Evolutionary conservation across 352 stramenopile species (phyloP).

Genomic region (Proteromonas lacertae): DNA sequence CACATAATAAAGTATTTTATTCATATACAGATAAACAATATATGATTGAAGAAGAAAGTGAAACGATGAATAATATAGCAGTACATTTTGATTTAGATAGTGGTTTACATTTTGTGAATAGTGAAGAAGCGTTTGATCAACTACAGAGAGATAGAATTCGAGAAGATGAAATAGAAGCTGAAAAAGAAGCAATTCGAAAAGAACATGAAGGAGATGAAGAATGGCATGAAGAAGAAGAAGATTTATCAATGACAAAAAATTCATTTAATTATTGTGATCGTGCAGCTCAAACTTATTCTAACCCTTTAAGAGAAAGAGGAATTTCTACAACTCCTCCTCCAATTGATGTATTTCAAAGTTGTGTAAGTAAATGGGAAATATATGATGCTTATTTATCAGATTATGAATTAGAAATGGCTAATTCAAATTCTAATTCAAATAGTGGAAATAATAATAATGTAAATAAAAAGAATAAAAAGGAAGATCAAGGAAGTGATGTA

Average conservation of each 20-base stretch:
- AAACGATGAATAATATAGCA: constrained; percentile 49
- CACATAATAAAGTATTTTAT: constrained; percentile 20
- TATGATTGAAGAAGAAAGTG: no score
- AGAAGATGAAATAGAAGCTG: constrained; percentile 8
- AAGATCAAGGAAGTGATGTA: constrained; percentile 62
- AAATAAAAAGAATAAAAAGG: constrained; percentile 12
- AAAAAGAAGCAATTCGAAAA: constrained; percentile 8
- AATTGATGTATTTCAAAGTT: constrained; percentile 51
- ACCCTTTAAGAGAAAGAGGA: constrained; percentile 40
- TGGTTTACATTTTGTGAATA: constrained; percentile 19
- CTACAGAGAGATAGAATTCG: constrained; percentile 7
- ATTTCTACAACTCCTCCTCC: constrained; percentile 63
- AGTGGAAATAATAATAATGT: not conserved
- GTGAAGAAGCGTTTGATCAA: constrained; percentile 8
- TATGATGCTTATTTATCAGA: constrained; percentile 79
- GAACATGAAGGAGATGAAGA: constrained; percentile 28
- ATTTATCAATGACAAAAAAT: constrained; percentile 42
- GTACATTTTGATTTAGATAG: constrained; percentile 49
- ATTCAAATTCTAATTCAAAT: constrained; percentile 1
- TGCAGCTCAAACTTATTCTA: constrained; percentile 79
- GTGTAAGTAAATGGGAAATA: constrained; percentile 54
- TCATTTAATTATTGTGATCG: constrained; percentile 88
- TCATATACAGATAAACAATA: not conserved
- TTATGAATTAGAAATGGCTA: constrained; percentile 20
- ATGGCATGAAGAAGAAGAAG: constrained; percentile 24